These are phyloP conservation scores for Penicillium verrucosum DNA, from an alignment of 2,329 filamentous ascomycete genomes.

Conservation along the genomic window DNA sequence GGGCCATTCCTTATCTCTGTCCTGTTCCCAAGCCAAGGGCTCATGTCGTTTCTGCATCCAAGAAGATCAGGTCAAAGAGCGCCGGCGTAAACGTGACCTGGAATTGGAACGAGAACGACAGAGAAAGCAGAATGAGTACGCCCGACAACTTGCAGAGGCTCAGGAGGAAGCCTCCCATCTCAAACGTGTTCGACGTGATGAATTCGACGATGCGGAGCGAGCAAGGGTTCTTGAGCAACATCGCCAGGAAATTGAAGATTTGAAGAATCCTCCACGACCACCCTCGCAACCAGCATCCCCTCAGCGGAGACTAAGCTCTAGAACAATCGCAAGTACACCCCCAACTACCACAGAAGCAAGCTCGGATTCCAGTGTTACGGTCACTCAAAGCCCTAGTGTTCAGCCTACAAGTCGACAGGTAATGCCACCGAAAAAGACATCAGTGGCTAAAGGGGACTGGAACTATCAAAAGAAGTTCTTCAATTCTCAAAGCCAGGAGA, in stretches of 20 bases:
- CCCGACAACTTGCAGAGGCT: slow-evolving; percentile 21
- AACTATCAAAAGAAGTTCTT: slow-evolving; percentile 56
- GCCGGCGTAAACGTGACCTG: slow-evolving; percentile 51
- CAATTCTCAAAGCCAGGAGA: slow-evolving; percentile 48
- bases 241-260: slow-evolving; percentile 16
- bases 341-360: neutral
- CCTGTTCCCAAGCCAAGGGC: slow-evolving; percentile 44
- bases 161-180: slow-evolving; percentile 25
- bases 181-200: slow-evolving; percentile 17
- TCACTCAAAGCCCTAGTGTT: neutral
- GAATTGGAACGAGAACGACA: slow-evolving; percentile 41
- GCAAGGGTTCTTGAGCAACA: slow-evolving; percentile 20
- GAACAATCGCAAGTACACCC: neutral
- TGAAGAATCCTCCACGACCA: slow-evolving; percentile 3
- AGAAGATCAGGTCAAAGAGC: slow-evolving; percentile 46
- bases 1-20: slow-evolving; percentile 49
- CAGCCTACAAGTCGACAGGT: neutral
- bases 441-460: slow-evolving; percentile 56
- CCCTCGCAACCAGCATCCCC: neutral
- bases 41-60: slow-evolving; percentile 53
- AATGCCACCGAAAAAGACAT: neutral
- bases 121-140: slow-evolving; percentile 21
- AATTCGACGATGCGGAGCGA: slow-evolving; percentile 19
- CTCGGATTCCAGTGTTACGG: too few relatives aligned
- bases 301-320: neutral